Conservation (phyloP, 208 protist species). For the Leishmania major region DNA sequence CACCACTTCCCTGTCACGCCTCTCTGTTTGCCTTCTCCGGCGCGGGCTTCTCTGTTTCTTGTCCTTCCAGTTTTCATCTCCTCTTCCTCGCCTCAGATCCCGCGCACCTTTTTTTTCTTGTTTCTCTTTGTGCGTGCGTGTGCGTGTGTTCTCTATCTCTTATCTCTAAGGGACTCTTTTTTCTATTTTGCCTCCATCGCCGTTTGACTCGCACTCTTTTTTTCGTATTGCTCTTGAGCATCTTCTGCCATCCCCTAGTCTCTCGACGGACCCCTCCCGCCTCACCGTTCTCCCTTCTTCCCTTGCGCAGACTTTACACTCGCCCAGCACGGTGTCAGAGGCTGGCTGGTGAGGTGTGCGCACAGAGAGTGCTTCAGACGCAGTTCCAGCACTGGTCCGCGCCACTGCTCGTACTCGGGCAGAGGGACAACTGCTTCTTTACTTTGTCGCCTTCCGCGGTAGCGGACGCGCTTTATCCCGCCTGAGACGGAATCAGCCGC, state of each 20-base stretch:
- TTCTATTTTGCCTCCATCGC: not conserved
- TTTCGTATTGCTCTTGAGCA: not conserved
- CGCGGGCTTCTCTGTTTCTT: not conserved
- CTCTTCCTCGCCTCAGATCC: not conserved
- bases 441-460: not conserved
- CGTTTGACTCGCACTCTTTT: not conserved
- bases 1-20: not conserved
- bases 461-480: not conserved
- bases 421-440: not conserved
- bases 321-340: not conserved
- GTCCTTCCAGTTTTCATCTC: not conserved
- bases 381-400: not conserved
- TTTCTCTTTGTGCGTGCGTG: not conserved
- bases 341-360: not conserved
- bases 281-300: not conserved
- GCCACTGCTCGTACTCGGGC: not conserved
- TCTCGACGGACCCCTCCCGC: not conserved
- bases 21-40: not conserved
- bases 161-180: not conserved
- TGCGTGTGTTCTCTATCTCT: not conserved
- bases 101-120: not conserved
- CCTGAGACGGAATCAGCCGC: not conserved
- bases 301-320: not conserved
- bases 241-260: not conserved
- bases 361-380: not conserved